phyloP scores from a whole-genome alignment of 2,329 filamentous ascomycete species.

The Fusarium hostae region DNA sequence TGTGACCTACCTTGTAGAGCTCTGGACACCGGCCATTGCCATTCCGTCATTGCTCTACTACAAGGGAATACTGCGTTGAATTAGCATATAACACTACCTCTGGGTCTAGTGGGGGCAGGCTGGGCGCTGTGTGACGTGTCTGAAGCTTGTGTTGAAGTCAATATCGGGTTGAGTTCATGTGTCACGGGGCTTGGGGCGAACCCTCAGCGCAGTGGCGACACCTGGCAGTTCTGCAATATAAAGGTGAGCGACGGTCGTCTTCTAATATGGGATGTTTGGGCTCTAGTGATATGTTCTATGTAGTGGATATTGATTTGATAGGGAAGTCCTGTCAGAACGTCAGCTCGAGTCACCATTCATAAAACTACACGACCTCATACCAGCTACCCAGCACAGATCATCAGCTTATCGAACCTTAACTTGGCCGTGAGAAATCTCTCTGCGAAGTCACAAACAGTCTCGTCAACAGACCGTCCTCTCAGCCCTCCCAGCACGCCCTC shows the following conservation, averaged over 20 bases:
- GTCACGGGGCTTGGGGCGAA: neutral
- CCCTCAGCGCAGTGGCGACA: neutral
- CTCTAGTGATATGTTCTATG: accelerated
- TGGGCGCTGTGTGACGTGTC: neutral
- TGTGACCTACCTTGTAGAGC: conserved; percentile 17
- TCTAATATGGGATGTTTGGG: neutral
- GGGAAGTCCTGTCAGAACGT: no score
- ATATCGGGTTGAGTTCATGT: neutral
- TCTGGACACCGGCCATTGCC: conserved; percentile 17
- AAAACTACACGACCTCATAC: no score
- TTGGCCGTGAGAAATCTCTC: neutral
- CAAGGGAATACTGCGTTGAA: neutral
- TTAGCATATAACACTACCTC: neutral
- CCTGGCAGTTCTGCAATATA: accelerated
- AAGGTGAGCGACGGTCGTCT: accelerated
- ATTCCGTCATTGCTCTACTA: conserved; percentile 12
- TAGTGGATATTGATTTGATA: neutral
- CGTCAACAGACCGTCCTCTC: neutral
- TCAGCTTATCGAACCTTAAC: accelerated
- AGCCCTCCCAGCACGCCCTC: neutral
- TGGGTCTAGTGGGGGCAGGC: no score
- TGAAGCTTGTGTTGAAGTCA: neutral
- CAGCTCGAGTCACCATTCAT: neutral
- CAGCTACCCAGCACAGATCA: neutral
- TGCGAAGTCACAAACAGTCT: neutral